Percentiles rank a stretch among this genome's conserved stretches.
Conservation (phyloP, 768 basidiomycete genomes). For the Hericium coralloides region DNA sequence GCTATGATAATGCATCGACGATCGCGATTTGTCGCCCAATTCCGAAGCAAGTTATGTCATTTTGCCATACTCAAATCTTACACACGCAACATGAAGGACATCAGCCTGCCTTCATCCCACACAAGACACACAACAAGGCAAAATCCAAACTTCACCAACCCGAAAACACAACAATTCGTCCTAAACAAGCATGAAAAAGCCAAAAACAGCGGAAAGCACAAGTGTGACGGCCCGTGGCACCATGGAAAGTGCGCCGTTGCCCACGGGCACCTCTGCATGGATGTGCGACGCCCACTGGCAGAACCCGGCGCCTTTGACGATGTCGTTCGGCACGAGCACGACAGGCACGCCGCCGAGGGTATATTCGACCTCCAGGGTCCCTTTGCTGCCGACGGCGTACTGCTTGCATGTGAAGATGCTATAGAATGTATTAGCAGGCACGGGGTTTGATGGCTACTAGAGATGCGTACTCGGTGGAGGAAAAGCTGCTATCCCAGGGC, state of each 20-base stretch:
- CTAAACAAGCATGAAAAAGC: too few species aligned
- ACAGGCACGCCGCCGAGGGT: conserved; percentile 51
- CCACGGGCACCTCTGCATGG: background rate
- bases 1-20: too few species aligned
- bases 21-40: too few species aligned
- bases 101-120: too few species aligned
- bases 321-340: conserved; percentile 38
- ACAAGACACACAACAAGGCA: too few species aligned
- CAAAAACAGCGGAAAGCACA: too few species aligned
- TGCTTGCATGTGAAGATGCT: conserved; percentile 60
- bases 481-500: conserved; percentile 37
- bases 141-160: too few species aligned
- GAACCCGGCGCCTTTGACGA: conserved; percentile 28
- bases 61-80: too few species aligned
- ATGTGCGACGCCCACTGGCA: conserved; percentile 16
- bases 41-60: too few species aligned
- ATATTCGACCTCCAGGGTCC: conserved; percentile 55
- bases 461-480: conserved; percentile 45
- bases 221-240: background rate
- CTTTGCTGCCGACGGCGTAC: conserved; percentile 59
- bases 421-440: conserved; percentile 6
- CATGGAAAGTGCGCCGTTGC: background rate
- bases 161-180: too few species aligned
- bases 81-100: too few species aligned
- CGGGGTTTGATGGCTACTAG: background rate